Percentiles rank a stretch among this genome's conserved stretches.
Conservation (phyloP, 495 filamentous ascomycete genomes). For the Xylaria acuta region DNA sequence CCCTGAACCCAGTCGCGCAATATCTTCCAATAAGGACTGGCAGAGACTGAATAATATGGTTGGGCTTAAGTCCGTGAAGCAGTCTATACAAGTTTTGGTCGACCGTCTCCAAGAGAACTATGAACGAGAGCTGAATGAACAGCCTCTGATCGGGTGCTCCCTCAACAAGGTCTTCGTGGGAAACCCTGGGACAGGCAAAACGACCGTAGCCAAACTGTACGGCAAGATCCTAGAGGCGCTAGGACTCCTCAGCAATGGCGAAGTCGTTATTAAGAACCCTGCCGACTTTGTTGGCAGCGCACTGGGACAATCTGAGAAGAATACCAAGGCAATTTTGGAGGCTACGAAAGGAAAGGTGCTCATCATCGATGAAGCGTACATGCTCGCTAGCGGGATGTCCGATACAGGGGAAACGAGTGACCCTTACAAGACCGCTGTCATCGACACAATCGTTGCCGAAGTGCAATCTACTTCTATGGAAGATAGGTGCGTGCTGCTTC, state of each 20-base stretch:
- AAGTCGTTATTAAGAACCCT: slow-evolving; percentile 75
- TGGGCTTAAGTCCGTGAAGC: slow-evolving; percentile 68
- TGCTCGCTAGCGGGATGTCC: slow-evolving; percentile 62
- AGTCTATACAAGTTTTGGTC: slow-evolving; percentile 61
- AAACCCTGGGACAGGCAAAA: slow-evolving; percentile 77
- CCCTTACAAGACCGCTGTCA: slow-evolving; percentile 66
- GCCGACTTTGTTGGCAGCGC: slow-evolving; percentile 71
- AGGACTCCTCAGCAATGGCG: slow-evolving; percentile 63
- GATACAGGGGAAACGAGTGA: slow-evolving; percentile 59
- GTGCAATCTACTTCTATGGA: slow-evolving; percentile 79
- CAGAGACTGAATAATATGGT: slow-evolving; percentile 63
- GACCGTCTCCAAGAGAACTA: slow-evolving; percentile 61
- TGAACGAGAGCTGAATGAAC: slow-evolving; percentile 63
- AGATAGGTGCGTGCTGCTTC: slow-evolving; percentile 76
- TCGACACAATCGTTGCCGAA: slow-evolving; percentile 84
- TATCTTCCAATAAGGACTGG: slow-evolving; percentile 63
- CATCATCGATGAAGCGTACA: slow-evolving; percentile 83
- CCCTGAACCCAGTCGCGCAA: slow-evolving; percentile 63
- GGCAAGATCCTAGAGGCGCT: slow-evolving; percentile 67
- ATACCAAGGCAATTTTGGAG: slow-evolving; percentile 74
- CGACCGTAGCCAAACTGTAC: slow-evolving; percentile 75
- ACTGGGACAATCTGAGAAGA: slow-evolving; percentile 71
- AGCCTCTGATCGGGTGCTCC: slow-evolving; percentile 59
- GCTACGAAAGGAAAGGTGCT: slow-evolving; percentile 70
- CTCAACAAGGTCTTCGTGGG: slow-evolving; percentile 75